Percentiles rank a stretch among this genome's conserved stretches.
phyloP scores from a whole-genome alignment of 163 green algal genomes.

The Chlamydomonas reinhardtii region DNA sequence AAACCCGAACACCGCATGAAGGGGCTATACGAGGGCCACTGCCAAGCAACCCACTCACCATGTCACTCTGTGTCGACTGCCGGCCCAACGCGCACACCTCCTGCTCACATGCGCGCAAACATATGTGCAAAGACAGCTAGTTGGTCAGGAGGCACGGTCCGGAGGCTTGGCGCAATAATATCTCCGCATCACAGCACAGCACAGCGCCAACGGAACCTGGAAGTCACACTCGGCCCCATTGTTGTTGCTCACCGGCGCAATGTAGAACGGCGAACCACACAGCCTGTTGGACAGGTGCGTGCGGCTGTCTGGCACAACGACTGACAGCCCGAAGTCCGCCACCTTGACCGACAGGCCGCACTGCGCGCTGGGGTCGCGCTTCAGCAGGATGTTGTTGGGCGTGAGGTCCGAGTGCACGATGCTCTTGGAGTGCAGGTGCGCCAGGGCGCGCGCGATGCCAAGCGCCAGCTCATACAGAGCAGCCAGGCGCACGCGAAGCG shows the following conservation, averaged over 20 bases:
- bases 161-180: no score
- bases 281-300: constrained; percentile 40
- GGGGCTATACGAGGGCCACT: no score
- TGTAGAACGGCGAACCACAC: constrained; percentile 37
- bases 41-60: no score
- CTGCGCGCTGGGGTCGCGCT: not conserved
- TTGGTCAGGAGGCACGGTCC: no score
- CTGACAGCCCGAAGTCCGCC: constrained; percentile 39
- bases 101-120: no score
- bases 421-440: constrained; percentile 57
- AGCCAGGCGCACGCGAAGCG: not conserved
- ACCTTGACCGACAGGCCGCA: not conserved
- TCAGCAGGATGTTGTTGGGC: constrained; percentile 63
- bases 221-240: not conserved
- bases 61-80: no score
- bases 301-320: not conserved
- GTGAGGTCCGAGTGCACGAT: constrained; percentile 67
- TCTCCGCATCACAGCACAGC: no score
- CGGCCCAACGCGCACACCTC: no score
- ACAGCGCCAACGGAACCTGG: no score
- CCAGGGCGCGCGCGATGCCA: constrained; percentile 23
- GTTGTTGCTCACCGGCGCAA: not conserved
- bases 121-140: no score
- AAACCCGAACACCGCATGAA: no score
- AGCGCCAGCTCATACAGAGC: not conserved